phyloP scores from a whole-genome alignment of 2,329 filamentous ascomycete species.

The Gyromitra esculenta region DNA sequence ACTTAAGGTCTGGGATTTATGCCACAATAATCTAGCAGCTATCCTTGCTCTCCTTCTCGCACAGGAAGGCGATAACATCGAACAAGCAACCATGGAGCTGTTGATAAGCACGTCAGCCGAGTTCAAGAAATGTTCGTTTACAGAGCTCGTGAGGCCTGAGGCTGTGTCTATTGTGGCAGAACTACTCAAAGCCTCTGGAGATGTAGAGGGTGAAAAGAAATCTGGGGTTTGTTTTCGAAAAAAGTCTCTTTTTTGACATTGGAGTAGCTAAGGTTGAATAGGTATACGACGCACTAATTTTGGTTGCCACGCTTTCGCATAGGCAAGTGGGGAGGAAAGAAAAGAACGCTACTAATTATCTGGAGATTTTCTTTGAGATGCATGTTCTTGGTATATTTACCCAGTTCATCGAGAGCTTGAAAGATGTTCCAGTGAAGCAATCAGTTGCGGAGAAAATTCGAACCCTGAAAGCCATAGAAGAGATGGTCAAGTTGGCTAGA shows the following conservation, averaged over 20 bases:
- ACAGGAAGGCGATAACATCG: constrained; percentile 68
- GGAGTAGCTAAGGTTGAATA: constrained; percentile 56
- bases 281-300: constrained; percentile 65
- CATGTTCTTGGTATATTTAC: constrained; percentile 89
- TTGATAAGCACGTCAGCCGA: constrained; percentile 75
- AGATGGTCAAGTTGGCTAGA: constrained; percentile 82
- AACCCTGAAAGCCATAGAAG: constrained; percentile 83
- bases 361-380: constrained; percentile 80
- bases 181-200: constrained; percentile 80
- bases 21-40: constrained; percentile 68
- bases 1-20: constrained; percentile 59
- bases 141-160: constrained; percentile 76
- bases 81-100: constrained; percentile 73
- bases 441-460: constrained; percentile 74
- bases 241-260: constrained; percentile 22
- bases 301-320: constrained; percentile 61
- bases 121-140: constrained; percentile 73
- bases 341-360: constrained; percentile 66
- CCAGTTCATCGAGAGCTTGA: constrained; percentile 73
- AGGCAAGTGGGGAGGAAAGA: constrained; percentile 60
- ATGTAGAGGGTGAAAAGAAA: constrained; percentile 67
- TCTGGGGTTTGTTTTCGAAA: constrained; percentile 62
- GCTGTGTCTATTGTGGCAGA: constrained; percentile 80
- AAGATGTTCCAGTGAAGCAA: constrained; percentile 46
- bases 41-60: constrained; percentile 70